phyloP scores from a whole-genome alignment of 2,329 filamentous ascomycete genomes.

The Coniochaeta ligniaria region DNA sequence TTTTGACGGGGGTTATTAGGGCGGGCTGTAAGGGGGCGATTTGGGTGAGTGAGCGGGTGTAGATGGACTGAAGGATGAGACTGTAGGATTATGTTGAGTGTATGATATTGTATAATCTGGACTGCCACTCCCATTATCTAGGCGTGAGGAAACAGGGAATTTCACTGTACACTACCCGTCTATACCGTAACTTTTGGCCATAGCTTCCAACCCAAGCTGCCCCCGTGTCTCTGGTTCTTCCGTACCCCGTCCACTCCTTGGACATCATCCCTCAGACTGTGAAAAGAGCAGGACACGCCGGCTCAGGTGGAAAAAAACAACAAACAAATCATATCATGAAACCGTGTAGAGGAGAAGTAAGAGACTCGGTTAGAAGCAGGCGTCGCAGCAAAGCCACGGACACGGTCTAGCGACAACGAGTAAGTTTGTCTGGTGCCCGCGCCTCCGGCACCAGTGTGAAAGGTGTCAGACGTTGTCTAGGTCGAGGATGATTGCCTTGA shows the following conservation, averaged over 20 bases:
- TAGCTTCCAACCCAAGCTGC: background rate
- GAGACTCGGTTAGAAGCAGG: background rate
- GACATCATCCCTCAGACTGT: background rate
- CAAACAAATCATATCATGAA: background rate
- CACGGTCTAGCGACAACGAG: no score
- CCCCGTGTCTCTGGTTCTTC: background rate
- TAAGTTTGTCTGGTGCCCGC: no score
- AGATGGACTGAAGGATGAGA: background rate
- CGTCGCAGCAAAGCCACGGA: background rate
- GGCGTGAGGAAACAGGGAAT: background rate
- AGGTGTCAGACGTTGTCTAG: no score
- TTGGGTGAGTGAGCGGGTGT: constrained; percentile 70
- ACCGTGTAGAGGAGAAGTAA: background rate
- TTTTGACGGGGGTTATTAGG: constrained; percentile 79
- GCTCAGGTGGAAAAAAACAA: background rate
- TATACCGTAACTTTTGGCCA: background rate
- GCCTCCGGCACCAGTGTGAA: no score
- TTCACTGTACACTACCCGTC: background rate
- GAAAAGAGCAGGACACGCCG: background rate
- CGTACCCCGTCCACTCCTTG: background rate
- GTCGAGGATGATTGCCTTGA: no score
- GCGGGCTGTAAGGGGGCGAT: constrained; percentile 90
- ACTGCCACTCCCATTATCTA: background rate
- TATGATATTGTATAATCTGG: background rate
- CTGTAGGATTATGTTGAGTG: background rate